Evolutionary conservation across 176 grass and related monocot genomes (phyloP), one percentile per base, ranked within the genome.

Genomic region (Thinopyrum elongatum): DNA sequence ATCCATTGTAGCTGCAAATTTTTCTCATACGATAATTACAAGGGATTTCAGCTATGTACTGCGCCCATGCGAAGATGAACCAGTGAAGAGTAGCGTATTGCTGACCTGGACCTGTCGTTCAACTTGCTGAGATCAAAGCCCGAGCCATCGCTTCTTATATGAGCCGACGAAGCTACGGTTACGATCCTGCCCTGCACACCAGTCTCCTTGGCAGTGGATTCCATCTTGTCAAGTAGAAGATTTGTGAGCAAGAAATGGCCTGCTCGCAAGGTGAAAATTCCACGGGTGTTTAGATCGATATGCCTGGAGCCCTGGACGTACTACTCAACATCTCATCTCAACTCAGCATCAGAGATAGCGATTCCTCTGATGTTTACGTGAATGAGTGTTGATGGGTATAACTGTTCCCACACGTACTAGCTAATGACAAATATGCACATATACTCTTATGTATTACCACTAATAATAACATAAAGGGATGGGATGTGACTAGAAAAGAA

Each of bases 201-300:
- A 0, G 93, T 94, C 83, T 95, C 72, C 67, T 55, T 88, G 3
- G 91, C 90, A 3, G 93, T 98, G 23, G 78, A 57, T 89, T 98
- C 94, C 93, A 98, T 91, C 87, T 98, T 98, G 12, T 93, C 85
- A 16, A 98, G 87, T 25, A 98, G 76, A 60, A 98, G 85, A 70
- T 85, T 89, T 60, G 91, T 95, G 80, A 95, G 88, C 39, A 95
- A 87, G 83, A 93, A 98, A 90, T 98, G 93, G 15, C 95, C 95
- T 95, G 85, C 64, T 76, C 79, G 10, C 13, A 47, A 74, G 2
- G 30, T 80, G 16, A 75, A 83, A 63, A 25, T 67, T 83, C 35
- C 79, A 7, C 23, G 36, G 1, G 22, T 65, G 25, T 7, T n/a
- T 26, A 77, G 30, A 35, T 35, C 4, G 4, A 67, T 49, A 31